Percentiles rank a stretch among this genome's conserved stretches.
These are phyloP conservation scores for Neoscytalidium dimidiatum DNA, from an alignment of 2,329 filamentous ascomycete species.

Conservation along the genomic window DNA sequence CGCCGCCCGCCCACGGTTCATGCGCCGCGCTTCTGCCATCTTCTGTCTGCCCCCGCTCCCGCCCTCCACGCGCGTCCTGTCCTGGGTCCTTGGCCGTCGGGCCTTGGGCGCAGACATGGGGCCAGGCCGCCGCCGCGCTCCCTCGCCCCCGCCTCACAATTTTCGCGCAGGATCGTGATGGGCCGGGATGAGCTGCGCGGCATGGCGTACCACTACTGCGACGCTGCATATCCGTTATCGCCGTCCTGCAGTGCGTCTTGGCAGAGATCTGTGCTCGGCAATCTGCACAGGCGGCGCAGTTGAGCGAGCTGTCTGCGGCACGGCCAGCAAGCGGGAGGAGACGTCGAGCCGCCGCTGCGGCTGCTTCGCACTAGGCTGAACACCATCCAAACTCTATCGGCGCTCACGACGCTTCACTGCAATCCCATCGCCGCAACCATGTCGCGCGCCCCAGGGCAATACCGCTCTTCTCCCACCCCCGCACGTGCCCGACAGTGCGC, in stretches of 20 bases:
- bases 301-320: background rate
- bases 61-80: background rate
- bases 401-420: background rate
- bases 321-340: background rate
- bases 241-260: conserved; percentile 1
- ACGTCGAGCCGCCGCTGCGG: background rate
- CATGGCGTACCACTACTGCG: conserved; percentile 1
- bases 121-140: background rate
- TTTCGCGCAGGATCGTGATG: background rate
- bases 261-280: conserved; percentile 12
- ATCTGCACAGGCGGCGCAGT: too few species aligned
- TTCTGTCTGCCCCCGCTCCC: background rate
- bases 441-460: conserved; percentile 18
- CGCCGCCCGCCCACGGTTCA: background rate
- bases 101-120: too few species aligned
- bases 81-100: too few species aligned
- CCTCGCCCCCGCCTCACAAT: background rate
- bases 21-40: background rate
- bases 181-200: background rate
- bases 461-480: conserved; percentile 22
- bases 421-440: conserved; percentile 12
- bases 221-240: conserved; percentile 7
- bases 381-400: background rate
- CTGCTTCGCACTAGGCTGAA: background rate
- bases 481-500: conserved; percentile 30